Base-by-base conservation (phyloP, 345 rosid genomes). In the Arabis alpina region DNA sequence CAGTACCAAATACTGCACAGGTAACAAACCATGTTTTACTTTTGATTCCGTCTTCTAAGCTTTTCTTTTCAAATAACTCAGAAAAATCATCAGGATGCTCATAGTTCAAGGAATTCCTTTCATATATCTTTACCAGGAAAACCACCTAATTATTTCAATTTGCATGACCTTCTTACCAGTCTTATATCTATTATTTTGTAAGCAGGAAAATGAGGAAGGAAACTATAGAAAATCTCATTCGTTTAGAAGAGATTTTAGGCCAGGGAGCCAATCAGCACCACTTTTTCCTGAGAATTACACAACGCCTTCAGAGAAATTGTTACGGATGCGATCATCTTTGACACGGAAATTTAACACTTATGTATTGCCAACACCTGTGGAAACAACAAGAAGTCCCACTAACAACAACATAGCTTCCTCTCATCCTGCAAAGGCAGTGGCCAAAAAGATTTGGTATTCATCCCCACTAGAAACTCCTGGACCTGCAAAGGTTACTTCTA, bases 291-390 rank as follows among this genome's bases (percentile, higher is more conserved):
- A 80, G 49, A 81, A 81, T 32, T 86, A 72, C 62, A 59, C 75
- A 53, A 83, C 78, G 32, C 79, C 85, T 51, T 57, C 63, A 10
- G 94, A 87, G 59, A 84, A 75, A 72, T 41, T 82, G 40, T 78
- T 78, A 70, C 86, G 80, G 72, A 81, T 76, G 80, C 86, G 79
- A 54, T 85, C 86, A 11, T 80, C 78, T 54, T 62, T 81, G 14
- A 77, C 88, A 30, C 77, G 86, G 71, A 92, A 86, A 76, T 83
- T 88, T 69, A 85, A 70, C 80, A 82, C 99, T 9, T 90, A 92
- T 63, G 97, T 83, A 66, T 77, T 95, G 65, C 99, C 99, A 47
- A 92, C 91, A 44, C 99, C 99, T 40, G 61, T 52, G 28, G 92
- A 87, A 64, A 52, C 87, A 45, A 43, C 85, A 9, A 85, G 86